Conservation (phyloP, 1,284 basidiomycete species). For the Xerocomus minutiporus region DNA sequence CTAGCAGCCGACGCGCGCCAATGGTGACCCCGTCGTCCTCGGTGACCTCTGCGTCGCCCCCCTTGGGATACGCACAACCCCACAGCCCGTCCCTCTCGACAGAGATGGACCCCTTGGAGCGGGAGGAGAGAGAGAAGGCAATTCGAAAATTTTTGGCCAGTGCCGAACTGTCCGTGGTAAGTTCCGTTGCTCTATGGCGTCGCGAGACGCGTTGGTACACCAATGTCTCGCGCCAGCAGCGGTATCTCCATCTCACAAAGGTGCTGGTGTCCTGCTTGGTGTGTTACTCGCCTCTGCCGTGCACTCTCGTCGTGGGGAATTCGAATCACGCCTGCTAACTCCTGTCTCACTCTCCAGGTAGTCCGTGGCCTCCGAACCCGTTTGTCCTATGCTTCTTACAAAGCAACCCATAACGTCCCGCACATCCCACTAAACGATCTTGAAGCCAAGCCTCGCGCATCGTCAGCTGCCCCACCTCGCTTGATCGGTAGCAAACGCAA, state of each 20-base stretch:
- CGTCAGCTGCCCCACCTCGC: constrained; percentile 43
- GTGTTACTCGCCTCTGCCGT: not conserved
- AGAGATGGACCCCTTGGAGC: constrained; percentile 40
- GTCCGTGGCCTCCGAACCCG: constrained; percentile 72
- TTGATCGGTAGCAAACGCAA: constrained; percentile 57
- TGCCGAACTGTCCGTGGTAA: constrained; percentile 70
- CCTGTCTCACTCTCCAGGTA: constrained; percentile 49
- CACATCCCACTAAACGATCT: constrained; percentile 63
- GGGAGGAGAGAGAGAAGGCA: constrained; percentile 56
- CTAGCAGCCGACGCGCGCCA: constrained; percentile 36
- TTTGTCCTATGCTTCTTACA: constrained; percentile 75
- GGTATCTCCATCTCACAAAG: not conserved
- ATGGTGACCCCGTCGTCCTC: constrained; percentile 77
- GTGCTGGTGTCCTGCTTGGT: not conserved
- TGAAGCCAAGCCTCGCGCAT: constrained; percentile 52
- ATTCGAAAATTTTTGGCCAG: constrained; percentile 69
- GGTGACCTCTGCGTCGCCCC: constrained; percentile 71
- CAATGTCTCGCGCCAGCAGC: constrained; percentile 14
- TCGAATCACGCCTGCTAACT: constrained; percentile 29
- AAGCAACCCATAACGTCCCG: constrained; percentile 66
- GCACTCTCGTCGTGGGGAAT: constrained; percentile 7
- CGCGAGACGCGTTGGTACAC: constrained; percentile 44
- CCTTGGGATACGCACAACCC: constrained; percentile 53
- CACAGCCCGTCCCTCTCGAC: constrained; percentile 40
- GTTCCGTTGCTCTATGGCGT: constrained; percentile 34